These are phyloP conservation scores for Oxytropis ochrocephala DNA, from an alignment of 306 rosid genomes.

Conservation along the genomic window DNA sequence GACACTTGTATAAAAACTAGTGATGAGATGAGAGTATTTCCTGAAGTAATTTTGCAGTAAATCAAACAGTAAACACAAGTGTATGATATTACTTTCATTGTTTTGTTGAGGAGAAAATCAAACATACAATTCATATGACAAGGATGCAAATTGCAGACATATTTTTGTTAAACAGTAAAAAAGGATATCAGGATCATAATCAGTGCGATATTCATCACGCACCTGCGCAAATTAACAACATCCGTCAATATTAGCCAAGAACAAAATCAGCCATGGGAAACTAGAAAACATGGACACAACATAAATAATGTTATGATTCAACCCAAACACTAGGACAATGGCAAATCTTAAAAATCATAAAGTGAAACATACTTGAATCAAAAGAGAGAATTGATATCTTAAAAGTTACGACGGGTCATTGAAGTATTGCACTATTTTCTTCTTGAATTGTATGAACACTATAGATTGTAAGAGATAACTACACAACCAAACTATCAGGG, in stretches of 20 bases:
- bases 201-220: constrained; percentile 96
- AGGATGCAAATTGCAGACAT: neutral
- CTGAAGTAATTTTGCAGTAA: neutral
- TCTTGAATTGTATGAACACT: neutral
- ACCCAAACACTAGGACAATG: neutral
- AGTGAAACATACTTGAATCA: neutral
- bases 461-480: neutral
- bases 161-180: neutral
- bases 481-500: neutral
- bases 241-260: constrained; percentile 2
- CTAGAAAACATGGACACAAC: neutral
- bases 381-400: neutral
- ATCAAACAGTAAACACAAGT: too few species aligned
- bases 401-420: neutral
- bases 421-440: neutral
- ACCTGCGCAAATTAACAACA: constrained; percentile 49
- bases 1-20: neutral
- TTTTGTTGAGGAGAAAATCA: neutral
- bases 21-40: neutral
- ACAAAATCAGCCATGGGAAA: neutral
- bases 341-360: neutral
- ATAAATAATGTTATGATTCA: neutral
- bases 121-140: neutral
- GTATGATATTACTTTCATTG: neutral
- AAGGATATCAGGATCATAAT: constrained; percentile 99